Percentiles rank a stretch among this genome's conserved stretches.
Evolutionary conservation across 352 stramenopile genomes (phyloP).

Genomic region (Pythium folliculosum): DNA sequence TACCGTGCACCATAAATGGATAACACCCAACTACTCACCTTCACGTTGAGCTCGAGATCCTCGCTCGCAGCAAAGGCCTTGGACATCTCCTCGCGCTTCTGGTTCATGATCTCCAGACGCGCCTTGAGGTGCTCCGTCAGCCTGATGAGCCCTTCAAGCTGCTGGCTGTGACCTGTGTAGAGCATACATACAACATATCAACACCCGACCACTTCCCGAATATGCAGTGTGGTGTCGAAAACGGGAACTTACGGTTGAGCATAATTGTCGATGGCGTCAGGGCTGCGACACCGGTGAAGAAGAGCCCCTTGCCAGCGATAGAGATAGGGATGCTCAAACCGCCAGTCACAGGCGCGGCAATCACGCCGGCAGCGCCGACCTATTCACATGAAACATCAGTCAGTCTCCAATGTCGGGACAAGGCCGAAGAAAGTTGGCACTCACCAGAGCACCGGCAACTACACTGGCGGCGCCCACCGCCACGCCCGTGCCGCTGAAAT

Average conservation of each 20-base stretch:
- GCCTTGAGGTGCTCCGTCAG: conserved; percentile 82
- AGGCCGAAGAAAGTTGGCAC: too few relatives aligned
- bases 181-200: too few relatives aligned
- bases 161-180: conserved; percentile 72
- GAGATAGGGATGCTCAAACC: conserved; percentile 85
- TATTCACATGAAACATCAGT: conserved; percentile 17
- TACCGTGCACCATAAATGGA: not conserved
- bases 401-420: not conserved
- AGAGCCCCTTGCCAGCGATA: conserved; percentile 81
- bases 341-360: conserved; percentile 75
- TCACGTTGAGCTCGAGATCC: conserved; percentile 78
- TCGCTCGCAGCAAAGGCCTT: conserved; percentile 71
- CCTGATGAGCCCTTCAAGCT: conserved; percentile 72
- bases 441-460: conserved; percentile 79
- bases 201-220: too few relatives aligned
- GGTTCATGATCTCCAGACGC: conserved; percentile 84
- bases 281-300: conserved; percentile 76
- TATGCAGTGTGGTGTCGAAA: too few relatives aligned
- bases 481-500: conserved; percentile 87
- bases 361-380: conserved; percentile 68
- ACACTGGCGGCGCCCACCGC: conserved; percentile 76
- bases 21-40: conserved; percentile 30
- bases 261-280: conserved; percentile 86
- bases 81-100: conserved; percentile 78
- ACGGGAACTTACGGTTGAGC: conserved; percentile 66